Evolutionary conservation across 1,284 basidiomycete species (phyloP), one percentile per base, ranked within the genome.

Genomic region (Heterobasidion occidentale): DNA sequence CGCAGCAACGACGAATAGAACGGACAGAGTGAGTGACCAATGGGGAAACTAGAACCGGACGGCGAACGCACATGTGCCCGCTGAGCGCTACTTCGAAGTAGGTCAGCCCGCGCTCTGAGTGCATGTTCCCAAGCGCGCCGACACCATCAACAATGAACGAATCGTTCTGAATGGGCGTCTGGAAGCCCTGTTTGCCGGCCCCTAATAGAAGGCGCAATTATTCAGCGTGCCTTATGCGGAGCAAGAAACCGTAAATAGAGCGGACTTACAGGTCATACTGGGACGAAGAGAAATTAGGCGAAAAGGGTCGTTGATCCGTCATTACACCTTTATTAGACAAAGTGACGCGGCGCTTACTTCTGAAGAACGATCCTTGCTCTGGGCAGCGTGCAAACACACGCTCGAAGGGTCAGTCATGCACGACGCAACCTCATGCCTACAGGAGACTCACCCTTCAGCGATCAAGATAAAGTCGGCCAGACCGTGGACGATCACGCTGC

Each of bases 171-270:
- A 87, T 86, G 7, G 84, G 83, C 0, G 76, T 81, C 60, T 85
- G 86, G 77, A 88, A 89, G 0, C 87, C 87, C 71, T 90, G 88
- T 58, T 72, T 44, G 0, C 85, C 84, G 57, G 74, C 74, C 88
- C 84, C 81, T 84, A 52, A 27, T 27, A 27, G 27, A 27, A 19
- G 42, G 19, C 27, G 34, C 3, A 3, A 9, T 12, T 27, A 20
- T 17, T 52, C 46, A 49, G 34, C 27, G 17, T 27, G 27, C 27
- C 38, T 19, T 15, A 11, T 52, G 36, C 47, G 34, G 8, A 36
- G 2, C 9, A 46, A 20, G 20, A 12, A n/a, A 7, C 42, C 14
- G 14, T 38, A 36, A 48, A 34, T 34, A 34, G 57, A 46, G n/a
- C 17, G 2, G 11, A 68, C 79, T 63, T 63, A 83, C 86, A 88